phyloP scores from a whole-genome alignment of 352 stramenopile genomes.

The Globisporangium cylindrosporum region DNA sequence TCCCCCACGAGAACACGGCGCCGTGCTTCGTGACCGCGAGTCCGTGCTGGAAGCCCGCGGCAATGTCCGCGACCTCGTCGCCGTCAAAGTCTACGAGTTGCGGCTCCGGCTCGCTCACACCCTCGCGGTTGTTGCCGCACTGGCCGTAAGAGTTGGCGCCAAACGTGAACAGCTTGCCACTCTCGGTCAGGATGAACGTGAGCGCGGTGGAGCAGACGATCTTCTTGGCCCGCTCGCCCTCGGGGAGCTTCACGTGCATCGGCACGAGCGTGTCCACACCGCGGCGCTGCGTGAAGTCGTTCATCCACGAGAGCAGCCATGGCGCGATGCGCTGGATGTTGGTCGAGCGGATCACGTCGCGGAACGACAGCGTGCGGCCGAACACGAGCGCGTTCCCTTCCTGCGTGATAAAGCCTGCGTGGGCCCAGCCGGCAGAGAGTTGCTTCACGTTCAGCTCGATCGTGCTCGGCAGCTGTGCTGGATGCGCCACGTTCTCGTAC shows the following conservation, averaged over 20 bases:
- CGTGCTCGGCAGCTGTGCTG: conserved; percentile 46
- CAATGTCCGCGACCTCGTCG: conserved; percentile 67
- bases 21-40: conserved; percentile 64
- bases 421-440: conserved; percentile 76
- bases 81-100: conserved; percentile 60
- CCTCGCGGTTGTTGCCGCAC: conserved; percentile 63
- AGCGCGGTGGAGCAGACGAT: conserved; percentile 84
- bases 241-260: conserved; percentile 50
- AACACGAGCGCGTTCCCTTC: conserved; percentile 71
- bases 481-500: conserved; percentile 52
- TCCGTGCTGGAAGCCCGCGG: conserved; percentile 76
- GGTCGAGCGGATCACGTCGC: conserved; percentile 78
- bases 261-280: conserved; percentile 69
- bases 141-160: conserved; percentile 82
- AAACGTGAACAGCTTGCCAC: conserved; percentile 74
- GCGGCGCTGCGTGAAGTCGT: conserved; percentile 59
- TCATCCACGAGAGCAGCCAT: conserved; percentile 66
- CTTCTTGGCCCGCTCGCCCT: conserved; percentile 60
- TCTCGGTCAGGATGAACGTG: conserved; percentile 71
- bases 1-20: conserved; percentile 80
- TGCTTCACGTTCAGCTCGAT: conserved; percentile 44
- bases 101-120: conserved; percentile 54
- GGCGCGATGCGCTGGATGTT: conserved; percentile 82
- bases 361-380: conserved; percentile 80
- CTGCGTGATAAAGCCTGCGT: conserved; percentile 69